phyloP scores from a whole-genome alignment of 2,329 filamentous ascomycete genomes.

The Fusarium drepaniforme region DNA sequence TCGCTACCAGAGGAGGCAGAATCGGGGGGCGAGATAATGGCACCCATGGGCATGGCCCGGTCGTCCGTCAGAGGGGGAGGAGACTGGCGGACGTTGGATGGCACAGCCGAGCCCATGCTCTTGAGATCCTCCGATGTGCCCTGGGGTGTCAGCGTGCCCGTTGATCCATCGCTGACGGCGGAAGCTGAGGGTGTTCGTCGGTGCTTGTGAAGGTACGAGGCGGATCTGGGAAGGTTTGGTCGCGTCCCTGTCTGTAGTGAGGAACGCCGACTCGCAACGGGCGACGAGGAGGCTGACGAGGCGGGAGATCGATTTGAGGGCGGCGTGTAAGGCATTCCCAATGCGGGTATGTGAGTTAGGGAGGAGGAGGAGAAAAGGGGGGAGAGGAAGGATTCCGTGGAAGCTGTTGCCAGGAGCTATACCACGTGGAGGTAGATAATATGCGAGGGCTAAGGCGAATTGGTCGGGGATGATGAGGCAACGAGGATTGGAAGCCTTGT shows the following conservation, averaged over 20 bases:
- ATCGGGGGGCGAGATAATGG: conserved; percentile 92
- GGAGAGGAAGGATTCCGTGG: conserved; percentile 33
- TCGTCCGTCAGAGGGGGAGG: conserved; percentile 83
- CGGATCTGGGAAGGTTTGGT: conserved; percentile 71
- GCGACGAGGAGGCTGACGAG: conserved; percentile 68
- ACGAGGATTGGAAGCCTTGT: conserved; percentile 10
- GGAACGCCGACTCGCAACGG: conserved; percentile 68
- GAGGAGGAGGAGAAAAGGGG: conserved; percentile 20
- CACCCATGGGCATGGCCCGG: conserved; percentile 81
- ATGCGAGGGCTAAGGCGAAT: conserved; percentile 16
- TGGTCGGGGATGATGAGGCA: conserved; percentile 22
- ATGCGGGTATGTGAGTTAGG: conserved; percentile 37
- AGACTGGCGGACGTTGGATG: conserved; percentile 78
- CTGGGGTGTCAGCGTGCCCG: conserved; percentile 59
- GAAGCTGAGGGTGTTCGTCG: conserved; percentile 67
- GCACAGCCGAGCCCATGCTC: conserved; percentile 49
- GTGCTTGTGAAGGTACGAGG: conserved; percentile 75
- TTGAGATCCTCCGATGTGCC: conserved; percentile 64
- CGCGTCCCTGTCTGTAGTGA: conserved; percentile 65
- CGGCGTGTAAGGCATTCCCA: conserved; percentile 89
- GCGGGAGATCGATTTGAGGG: conserved; percentile 76
- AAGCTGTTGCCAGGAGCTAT: conserved; percentile 37
- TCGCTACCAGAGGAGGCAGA: conserved; percentile 86
- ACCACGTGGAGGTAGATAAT: conserved; percentile 33
- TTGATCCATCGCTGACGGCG: conserved; percentile 42